These are phyloP conservation scores for Plenodomus lindquistii DNA, from an alignment of 2,329 filamentous ascomycete species.

Conservation along the genomic window DNA sequence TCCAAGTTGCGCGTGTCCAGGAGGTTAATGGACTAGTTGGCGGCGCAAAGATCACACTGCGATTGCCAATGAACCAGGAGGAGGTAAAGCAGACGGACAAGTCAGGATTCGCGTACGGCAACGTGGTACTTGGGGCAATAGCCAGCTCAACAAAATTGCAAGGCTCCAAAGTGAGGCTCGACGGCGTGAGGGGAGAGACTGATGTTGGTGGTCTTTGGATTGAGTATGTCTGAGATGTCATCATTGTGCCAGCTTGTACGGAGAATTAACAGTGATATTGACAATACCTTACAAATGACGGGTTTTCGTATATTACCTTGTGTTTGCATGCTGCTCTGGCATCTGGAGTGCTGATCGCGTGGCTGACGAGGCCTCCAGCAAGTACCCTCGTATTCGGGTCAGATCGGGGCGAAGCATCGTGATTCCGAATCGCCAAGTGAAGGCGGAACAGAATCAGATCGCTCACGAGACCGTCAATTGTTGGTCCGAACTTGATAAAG, in stretches of 20 bases:
- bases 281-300: too few species aligned
- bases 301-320: too few species aligned
- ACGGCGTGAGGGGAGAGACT: slow-evolving; percentile 11
- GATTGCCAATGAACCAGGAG: slow-evolving; percentile 20
- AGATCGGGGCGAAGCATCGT: not conserved
- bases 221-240: slow-evolving; percentile 26
- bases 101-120: slow-evolving; percentile 30
- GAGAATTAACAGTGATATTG: too few species aligned
- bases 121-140: slow-evolving; percentile 25
- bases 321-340: too few species aligned
- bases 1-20: slow-evolving; percentile 19
- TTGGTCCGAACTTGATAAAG: not conserved
- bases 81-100: slow-evolving; percentile 19
- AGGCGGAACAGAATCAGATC: not conserved
- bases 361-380: not conserved
- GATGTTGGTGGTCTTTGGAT: slow-evolving; percentile 30
- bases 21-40: slow-evolving; percentile 12
- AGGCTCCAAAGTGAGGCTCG: slow-evolving; percentile 17
- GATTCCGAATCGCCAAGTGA: not conserved
- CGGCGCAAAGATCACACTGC: slow-evolving; percentile 23
- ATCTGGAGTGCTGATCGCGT: not conserved
- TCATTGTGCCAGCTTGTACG: too few species aligned
- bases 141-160: slow-evolving; percentile 7
- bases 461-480: not conserved
- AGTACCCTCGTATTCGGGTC: not conserved